phyloP scores from a whole-genome alignment of 768 basidiomycete species.

The Russula sp. region DNA sequence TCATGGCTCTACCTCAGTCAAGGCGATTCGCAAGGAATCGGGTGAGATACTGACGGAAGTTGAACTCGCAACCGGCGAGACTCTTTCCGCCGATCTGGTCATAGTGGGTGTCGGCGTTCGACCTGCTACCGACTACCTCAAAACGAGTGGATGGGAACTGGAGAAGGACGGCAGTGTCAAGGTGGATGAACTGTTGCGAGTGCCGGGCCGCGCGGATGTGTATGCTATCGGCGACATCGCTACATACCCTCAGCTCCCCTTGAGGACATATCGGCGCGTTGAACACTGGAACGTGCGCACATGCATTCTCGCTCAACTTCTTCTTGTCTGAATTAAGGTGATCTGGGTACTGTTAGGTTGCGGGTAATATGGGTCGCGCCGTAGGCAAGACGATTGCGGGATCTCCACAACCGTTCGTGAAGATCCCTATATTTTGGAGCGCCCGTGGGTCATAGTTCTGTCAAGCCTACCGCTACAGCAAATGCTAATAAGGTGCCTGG shows the following conservation, averaged over 20 bases:
- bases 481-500: neutral
- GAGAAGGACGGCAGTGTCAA: slow-evolving; percentile 73
- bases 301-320: neutral
- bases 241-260: slow-evolving; percentile 56
- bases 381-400: slow-evolving; percentile 71
- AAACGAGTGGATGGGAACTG: slow-evolving; percentile 58
- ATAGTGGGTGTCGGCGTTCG: slow-evolving; percentile 84
- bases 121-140: slow-evolving; percentile 76
- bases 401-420: slow-evolving; percentile 54
- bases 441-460: slow-evolving; percentile 48
- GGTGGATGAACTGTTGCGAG: slow-evolving; percentile 69
- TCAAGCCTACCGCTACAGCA: neutral
- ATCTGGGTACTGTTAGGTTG: slow-evolving; percentile 45
- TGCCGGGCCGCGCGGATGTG: slow-evolving; percentile 46
- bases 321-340: neutral
- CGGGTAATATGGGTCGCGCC: slow-evolving; percentile 79
- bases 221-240: slow-evolving; percentile 85
- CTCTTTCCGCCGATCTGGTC: slow-evolving; percentile 67
- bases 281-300: slow-evolving; percentile 85
- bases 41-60: slow-evolving; percentile 50
- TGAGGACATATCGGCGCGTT: slow-evolving; percentile 52
- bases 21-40: slow-evolving; percentile 52
- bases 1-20: slow-evolving; percentile 65
- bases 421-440: slow-evolving; percentile 88
- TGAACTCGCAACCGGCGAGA: slow-evolving; percentile 32